Evolutionary conservation across 805 yeast species (phyloP).

Genomic region (Barnettozyma californica): DNA sequence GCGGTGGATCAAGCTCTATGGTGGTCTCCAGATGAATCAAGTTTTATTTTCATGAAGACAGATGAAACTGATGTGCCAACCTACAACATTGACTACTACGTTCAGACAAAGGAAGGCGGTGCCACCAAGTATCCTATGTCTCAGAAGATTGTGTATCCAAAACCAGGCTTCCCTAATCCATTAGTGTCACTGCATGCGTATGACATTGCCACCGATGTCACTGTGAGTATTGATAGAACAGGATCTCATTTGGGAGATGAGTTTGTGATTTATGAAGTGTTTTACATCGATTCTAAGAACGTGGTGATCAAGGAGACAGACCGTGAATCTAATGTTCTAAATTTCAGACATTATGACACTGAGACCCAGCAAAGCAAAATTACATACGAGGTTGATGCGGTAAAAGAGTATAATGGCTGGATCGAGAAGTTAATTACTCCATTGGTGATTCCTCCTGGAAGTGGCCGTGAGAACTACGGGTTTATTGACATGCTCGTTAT

Average conservation of each 20-base stretch:
- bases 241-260: slow-evolving; percentile 34
- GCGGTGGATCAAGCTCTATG: slow-evolving; percentile 65
- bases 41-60: slow-evolving; percentile 55
- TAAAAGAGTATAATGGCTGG: slow-evolving; percentile 54
- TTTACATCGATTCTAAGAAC: slow-evolving; percentile 52
- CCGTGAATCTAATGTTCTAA: slow-evolving; percentile 59
- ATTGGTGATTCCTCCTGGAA: slow-evolving; percentile 46
- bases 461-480: slow-evolving; percentile 40
- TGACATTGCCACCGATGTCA: slow-evolving; percentile 27
- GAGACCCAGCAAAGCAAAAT: slow-evolving; percentile 28
- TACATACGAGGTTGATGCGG: slow-evolving; percentile 43
- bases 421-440: slow-evolving; percentile 67
- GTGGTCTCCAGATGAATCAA: slow-evolving; percentile 81
- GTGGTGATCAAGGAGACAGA: slow-evolving; percentile 56
- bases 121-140: slow-evolving; percentile 55
- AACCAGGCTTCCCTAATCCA: slow-evolving; percentile 79
- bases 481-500: slow-evolving; percentile 76
- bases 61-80: slow-evolving; percentile 70
- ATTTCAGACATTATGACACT: slow-evolving; percentile 43
- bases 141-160: slow-evolving; percentile 66
- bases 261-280: slow-evolving; percentile 57
- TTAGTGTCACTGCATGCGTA: slow-evolving; percentile 47
- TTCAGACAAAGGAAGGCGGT: slow-evolving; percentile 37
- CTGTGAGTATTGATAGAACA: slow-evolving; percentile 27
- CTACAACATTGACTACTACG: slow-evolving; percentile 69